Conservation (phyloP, 129 eudicot species). For the Dittrichia graveolens region DNA sequence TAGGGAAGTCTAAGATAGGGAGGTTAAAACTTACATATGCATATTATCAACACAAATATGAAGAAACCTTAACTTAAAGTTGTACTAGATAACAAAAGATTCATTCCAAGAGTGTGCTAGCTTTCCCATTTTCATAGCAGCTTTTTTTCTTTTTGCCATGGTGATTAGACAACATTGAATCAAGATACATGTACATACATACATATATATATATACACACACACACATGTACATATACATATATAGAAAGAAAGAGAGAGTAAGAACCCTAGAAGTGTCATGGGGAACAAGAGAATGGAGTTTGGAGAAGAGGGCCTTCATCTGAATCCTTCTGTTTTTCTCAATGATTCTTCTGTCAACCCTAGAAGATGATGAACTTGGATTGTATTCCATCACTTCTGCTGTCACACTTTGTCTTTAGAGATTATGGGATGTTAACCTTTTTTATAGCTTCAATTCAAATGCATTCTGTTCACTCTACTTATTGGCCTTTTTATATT, state of each 20-base stretch:
- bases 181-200: not conserved
- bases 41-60: no score
- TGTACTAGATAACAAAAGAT: not conserved
- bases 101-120: not conserved
- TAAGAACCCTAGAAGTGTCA: slow-evolving; percentile 50
- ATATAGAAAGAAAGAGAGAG: slow-evolving; percentile 1
- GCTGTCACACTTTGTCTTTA: not conserved
- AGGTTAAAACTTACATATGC: not conserved
- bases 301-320: slow-evolving; percentile 67
- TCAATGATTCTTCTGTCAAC: slow-evolving; percentile 73
- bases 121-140: no score
- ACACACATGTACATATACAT: not conserved
- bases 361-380: slow-evolving; percentile 52
- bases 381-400: slow-evolving; percentile 40
- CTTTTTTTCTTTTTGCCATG: no score
- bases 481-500: not conserved
- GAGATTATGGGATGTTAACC: not conserved
- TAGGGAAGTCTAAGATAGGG: no score
- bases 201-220: not conserved
- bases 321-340: slow-evolving; percentile 70
- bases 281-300: slow-evolving; percentile 71
- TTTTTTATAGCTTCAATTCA: slow-evolving; percentile 8
- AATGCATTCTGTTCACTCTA: not conserved
- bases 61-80: no score
- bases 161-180: not conserved